phyloP scores from a whole-genome alignment of 2,329 filamentous ascomycete genomes.

The Ascocoryne sarcoides region DNA sequence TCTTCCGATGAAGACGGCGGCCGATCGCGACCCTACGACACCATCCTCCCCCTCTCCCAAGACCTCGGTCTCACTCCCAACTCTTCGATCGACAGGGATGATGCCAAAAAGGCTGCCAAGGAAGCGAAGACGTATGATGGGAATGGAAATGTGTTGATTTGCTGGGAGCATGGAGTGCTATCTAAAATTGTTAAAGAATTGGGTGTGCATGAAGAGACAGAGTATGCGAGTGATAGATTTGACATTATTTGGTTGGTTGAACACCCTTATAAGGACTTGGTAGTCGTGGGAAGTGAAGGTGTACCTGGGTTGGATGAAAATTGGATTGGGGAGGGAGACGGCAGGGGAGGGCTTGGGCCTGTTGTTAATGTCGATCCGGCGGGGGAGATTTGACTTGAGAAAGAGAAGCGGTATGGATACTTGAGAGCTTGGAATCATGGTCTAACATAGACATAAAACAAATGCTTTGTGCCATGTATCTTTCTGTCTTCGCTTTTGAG shows the following conservation, averaged over 20 bases:
- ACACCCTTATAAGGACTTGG: slow-evolving; percentile 37
- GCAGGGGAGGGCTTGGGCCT: neutral
- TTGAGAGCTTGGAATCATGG: no score
- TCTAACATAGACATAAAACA: no score
- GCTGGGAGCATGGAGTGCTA: slow-evolving; percentile 48
- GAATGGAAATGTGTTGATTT: slow-evolving; percentile 46
- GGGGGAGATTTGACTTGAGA: no score
- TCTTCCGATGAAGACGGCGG: slow-evolving; percentile 35
- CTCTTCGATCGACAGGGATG: slow-evolving; percentile 44
- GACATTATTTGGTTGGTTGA: slow-evolving; percentile 35
- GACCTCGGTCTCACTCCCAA: slow-evolving; percentile 47
- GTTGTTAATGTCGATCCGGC: neutral
- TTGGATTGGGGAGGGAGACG: neutral
- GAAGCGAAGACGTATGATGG: slow-evolving; percentile 40
- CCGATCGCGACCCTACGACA: slow-evolving; percentile 44
- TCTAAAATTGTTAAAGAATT: slow-evolving; percentile 42
- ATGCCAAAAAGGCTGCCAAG: slow-evolving; percentile 42
- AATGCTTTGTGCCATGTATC: no score
- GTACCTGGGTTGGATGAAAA: slow-evolving; percentile 41
- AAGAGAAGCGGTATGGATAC: no score
- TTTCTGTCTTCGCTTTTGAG: no score
- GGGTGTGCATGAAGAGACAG: slow-evolving; percentile 33
- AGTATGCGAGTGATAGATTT: slow-evolving; percentile 35
- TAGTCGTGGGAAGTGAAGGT: slow-evolving; percentile 36
- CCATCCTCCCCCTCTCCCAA: slow-evolving; percentile 43